A percentile compares a stretch with the other conserved stretches of the same genome.
phyloP scores from a whole-genome alignment of 257 asterid species.

The Thymus mandschuricus region DNA sequence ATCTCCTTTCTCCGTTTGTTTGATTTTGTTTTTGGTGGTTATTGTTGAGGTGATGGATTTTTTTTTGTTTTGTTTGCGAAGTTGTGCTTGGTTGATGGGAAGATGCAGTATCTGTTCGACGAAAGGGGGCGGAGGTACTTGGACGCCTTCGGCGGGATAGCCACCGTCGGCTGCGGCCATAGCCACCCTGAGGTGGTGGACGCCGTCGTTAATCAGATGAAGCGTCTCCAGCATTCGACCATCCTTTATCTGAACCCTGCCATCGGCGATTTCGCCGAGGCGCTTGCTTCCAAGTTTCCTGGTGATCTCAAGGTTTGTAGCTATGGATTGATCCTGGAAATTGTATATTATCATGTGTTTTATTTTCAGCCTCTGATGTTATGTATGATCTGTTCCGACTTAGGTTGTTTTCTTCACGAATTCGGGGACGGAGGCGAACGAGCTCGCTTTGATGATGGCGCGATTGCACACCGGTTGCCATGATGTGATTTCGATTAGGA shows the following conservation, averaged over 20 bases:
- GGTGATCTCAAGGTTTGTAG: slow-evolving; percentile 85
- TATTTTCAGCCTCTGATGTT: not conserved
- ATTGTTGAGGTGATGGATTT: not conserved
- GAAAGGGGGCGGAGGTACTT: slow-evolving; percentile 77
- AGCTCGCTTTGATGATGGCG: slow-evolving; percentile 89
- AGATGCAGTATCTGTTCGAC: slow-evolving; percentile 91
- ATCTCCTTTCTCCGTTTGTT: not conserved
- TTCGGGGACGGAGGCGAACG: slow-evolving; percentile 97
- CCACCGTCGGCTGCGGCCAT: slow-evolving; percentile 89
- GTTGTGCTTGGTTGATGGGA: slow-evolving; percentile 90
- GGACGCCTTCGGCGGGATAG: slow-evolving; percentile 94
- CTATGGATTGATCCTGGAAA: not conserved
- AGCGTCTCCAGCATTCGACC: slow-evolving; percentile 85
- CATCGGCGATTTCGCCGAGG: slow-evolving; percentile 85
- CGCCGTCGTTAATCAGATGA: slow-evolving; percentile 74
- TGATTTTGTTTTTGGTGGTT: not conserved
- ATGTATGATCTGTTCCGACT: slow-evolving; percentile 5
- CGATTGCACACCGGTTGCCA: slow-evolving; percentile 69
- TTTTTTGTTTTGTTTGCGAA: slow-evolving; percentile 28
- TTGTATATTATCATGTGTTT: not conserved
- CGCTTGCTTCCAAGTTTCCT: slow-evolving; percentile 79
- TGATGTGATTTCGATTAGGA: slow-evolving; percentile 82
- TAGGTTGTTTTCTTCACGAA: slow-evolving; percentile 93
- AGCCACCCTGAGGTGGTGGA: slow-evolving; percentile 93
- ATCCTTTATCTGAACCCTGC: slow-evolving; percentile 77